Percentiles rank a stretch among this genome's conserved stretches.
These are phyloP conservation scores for Pleurotus ostreatus DNA, from an alignment of 768 basidiomycete species.

Conservation along the genomic window DNA sequence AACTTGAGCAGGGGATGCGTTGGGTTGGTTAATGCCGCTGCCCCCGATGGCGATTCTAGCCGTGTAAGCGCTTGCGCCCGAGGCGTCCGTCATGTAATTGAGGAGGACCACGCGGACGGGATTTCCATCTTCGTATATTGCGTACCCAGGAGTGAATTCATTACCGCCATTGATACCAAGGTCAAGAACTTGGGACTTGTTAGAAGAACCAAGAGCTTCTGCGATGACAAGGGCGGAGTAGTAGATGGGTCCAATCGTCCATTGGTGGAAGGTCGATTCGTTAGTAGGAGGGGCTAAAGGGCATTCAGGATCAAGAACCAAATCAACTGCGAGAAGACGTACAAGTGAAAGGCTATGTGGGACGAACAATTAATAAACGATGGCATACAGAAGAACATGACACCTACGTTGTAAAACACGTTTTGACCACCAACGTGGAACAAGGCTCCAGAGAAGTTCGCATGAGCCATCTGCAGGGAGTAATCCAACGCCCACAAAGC, in stretches of 20 bases:
- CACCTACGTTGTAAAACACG: constrained; percentile 61
- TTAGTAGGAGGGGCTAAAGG: constrained; percentile 44
- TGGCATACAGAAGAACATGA: constrained; percentile 12
- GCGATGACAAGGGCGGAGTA: constrained; percentile 70
- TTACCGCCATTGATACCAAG: constrained; percentile 47
- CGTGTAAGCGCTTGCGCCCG: constrained; percentile 50
- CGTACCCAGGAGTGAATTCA: constrained; percentile 62
- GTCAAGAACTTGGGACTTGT: constrained; percentile 65
- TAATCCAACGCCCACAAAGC: constrained; percentile 67
- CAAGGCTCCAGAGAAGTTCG: constrained; percentile 51
- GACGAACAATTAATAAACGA: constrained; percentile 31
- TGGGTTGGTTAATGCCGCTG: constrained; percentile 28
- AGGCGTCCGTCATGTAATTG: constrained; percentile 65
- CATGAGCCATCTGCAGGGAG: constrained; percentile 56
- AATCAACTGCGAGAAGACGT: constrained; percentile 21
- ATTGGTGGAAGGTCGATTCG: constrained; percentile 53
- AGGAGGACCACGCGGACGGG: constrained; percentile 63
- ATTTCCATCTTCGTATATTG: constrained; percentile 67
- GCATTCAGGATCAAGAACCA: neutral
- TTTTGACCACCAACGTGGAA: constrained; percentile 66
- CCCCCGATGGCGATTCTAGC: constrained; percentile 46
- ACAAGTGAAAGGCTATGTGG: constrained; percentile 54
- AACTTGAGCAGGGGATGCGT: constrained; percentile 38
- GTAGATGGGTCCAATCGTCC: constrained; percentile 73
- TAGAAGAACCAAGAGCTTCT: constrained; percentile 66